Conservation (phyloP, 441 rosid genomes). For the Capsella rubella region DNA sequence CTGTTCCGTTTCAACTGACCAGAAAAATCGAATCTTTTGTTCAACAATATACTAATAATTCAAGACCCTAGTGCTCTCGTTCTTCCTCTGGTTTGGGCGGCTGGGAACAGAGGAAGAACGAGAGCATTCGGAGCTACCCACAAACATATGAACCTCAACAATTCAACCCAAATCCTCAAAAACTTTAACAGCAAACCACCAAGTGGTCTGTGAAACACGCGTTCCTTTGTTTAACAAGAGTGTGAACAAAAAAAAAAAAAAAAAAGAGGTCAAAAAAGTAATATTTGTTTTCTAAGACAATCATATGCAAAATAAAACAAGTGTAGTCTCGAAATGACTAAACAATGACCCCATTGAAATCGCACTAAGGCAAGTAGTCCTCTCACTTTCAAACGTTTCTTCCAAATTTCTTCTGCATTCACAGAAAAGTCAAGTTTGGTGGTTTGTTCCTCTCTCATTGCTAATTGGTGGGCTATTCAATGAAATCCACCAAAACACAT, state of each 20-base stretch:
- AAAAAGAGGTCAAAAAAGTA: not conserved
- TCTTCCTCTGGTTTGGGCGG: too few relatives aligned
- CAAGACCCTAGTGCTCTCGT: too few relatives aligned
- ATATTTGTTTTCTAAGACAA: not conserved
- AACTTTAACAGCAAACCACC: not conserved
- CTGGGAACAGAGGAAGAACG: too few relatives aligned
- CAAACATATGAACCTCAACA: not conserved
- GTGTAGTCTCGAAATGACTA: not conserved
- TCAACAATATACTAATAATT: not conserved
- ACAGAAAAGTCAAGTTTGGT: slow-evolving; percentile 39
- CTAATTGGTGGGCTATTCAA: not conserved
- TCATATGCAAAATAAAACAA: not conserved
- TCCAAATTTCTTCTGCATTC: not conserved
- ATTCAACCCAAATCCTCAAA: slow-evolving; percentile 4
- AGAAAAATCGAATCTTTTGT: slow-evolving; percentile 1
- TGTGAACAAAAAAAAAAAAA: not conserved
- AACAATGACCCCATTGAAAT: not conserved
- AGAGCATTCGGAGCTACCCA: too few relatives aligned
- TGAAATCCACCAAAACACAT: slow-evolving; percentile 24
- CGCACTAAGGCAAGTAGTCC: slow-evolving; percentile 33
- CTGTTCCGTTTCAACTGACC: not conserved
- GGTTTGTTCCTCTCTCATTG: slow-evolving; percentile 21
- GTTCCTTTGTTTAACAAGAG: not conserved
- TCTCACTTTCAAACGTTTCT: slow-evolving; percentile 6
- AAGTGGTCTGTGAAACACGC: slow-evolving; percentile 5